Evolutionary conservation across 768 basidiomycete species (phyloP).

Genomic region (Crassisporium funariophilum): DNA sequence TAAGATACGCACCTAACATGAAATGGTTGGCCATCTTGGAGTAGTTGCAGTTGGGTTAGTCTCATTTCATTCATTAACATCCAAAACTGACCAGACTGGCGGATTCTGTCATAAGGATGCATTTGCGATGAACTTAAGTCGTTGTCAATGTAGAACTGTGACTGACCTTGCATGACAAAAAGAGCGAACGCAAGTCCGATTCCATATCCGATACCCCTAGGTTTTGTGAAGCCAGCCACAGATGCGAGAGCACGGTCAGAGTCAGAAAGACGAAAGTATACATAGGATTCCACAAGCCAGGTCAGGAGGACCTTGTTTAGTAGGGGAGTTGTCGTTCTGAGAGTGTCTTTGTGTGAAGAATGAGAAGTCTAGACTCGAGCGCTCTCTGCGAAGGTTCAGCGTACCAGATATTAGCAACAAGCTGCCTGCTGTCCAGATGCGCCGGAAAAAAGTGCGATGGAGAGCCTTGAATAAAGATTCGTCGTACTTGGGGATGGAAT

Average conservation of each 20-base stretch:
- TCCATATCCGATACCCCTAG: conserved; percentile 59
- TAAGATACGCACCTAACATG: conserved; percentile 33
- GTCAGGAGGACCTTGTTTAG: conserved; percentile 60
- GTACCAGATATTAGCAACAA: conserved; percentile 47
- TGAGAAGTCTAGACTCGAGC: neutral
- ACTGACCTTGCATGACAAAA: conserved; percentile 61
- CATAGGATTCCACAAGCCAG: conserved; percentile 56
- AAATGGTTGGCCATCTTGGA: conserved; percentile 48
- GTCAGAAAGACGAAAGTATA: conserved; percentile 38
- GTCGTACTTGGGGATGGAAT: too few species aligned
- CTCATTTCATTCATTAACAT: neutral
- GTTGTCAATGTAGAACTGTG: neutral
- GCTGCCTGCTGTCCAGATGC: conserved; percentile 50
- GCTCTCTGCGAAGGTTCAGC: conserved; percentile 1
- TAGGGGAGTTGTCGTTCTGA: conserved; percentile 57
- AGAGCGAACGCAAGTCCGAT: conserved; percentile 60
- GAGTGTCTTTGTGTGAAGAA: conserved; percentile 34
- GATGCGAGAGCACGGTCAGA: conserved; percentile 35
- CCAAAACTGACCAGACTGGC: conserved; percentile 41
- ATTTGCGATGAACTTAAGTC: neutral
- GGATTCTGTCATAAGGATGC: conserved; percentile 29
- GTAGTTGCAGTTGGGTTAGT: neutral
- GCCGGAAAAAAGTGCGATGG: conserved; percentile 44
- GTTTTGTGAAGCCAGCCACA: conserved; percentile 29
- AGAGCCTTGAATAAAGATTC: conserved; percentile 53